Conservation (phyloP, 2,329 filamentous ascomycete species). For the Pseudocercospora ulei region DNA sequence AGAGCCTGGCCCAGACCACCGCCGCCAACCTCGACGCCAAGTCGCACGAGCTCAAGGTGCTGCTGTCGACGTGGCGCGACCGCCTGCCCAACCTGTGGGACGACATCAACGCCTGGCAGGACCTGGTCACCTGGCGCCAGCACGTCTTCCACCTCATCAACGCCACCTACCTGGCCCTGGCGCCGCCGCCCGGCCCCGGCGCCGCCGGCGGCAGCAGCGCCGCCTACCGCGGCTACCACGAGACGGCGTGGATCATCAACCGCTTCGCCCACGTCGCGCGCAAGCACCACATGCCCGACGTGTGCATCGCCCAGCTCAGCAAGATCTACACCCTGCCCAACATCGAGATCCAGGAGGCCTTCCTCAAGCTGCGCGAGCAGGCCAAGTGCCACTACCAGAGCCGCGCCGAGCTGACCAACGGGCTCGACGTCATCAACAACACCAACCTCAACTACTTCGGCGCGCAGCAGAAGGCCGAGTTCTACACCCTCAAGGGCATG, state of each 20-base stretch:
- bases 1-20: slow-evolving; percentile 76
- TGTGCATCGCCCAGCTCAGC: slow-evolving; percentile 93
- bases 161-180: slow-evolving; percentile 73
- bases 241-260: slow-evolving; percentile 99
- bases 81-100: slow-evolving; percentile 96
- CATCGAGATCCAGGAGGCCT: slow-evolving; percentile 98
- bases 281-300: slow-evolving; percentile 91
- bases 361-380: slow-evolving; percentile 95
- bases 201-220: slow-evolving; percentile 85
- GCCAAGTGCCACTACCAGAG: slow-evolving; percentile 99
- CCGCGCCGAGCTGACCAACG: slow-evolving; percentile 77
- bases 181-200: slow-evolving; percentile 63
- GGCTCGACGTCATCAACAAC: slow-evolving; percentile 97
- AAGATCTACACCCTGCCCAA: slow-evolving; percentile 98
- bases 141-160: slow-evolving; percentile 99
- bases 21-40: slow-evolving; percentile 81
- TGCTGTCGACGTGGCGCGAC: slow-evolving; percentile 91
- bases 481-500: slow-evolving; percentile 99
- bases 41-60: slow-evolving; percentile 86
- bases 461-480: slow-evolving; percentile 90
- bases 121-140: slow-evolving; percentile 97
- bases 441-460: slow-evolving; percentile 99
- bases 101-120: slow-evolving; percentile 98
- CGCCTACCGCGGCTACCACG: slow-evolving; percentile 93
- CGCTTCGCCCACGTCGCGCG: slow-evolving; percentile 93